These are phyloP conservation scores for Aspergillus quadricinctus DNA, from an alignment of 2,329 filamentous ascomycete genomes.

Conservation along the genomic window DNA sequence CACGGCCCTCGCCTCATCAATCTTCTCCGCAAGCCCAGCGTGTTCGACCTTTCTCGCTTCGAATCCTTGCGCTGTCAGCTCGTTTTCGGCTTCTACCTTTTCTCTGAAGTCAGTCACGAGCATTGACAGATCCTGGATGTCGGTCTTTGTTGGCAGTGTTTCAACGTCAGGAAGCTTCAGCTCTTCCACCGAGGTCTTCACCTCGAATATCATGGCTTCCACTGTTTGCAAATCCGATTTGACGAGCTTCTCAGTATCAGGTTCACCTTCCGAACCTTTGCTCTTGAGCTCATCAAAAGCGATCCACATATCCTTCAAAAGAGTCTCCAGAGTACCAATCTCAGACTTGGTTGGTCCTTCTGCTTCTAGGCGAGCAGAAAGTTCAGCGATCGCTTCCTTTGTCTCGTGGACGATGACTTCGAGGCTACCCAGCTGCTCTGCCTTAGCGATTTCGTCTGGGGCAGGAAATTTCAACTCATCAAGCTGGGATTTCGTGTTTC, in stretches of 20 bases:
- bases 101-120: slow-evolving; percentile 65
- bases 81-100: slow-evolving; percentile 62
- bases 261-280: slow-evolving; percentile 43
- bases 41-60: slow-evolving; percentile 83
- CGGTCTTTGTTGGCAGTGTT: slow-evolving; percentile 68
- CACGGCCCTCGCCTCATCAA: slow-evolving; percentile 72
- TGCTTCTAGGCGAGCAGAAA: slow-evolving; percentile 63
- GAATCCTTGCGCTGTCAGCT: slow-evolving; percentile 71
- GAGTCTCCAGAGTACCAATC: slow-evolving; percentile 67
- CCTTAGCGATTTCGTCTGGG: slow-evolving; percentile 61
- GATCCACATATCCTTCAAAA: slow-evolving; percentile 72
- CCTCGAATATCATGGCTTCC: slow-evolving; percentile 75
- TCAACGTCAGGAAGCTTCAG: slow-evolving; percentile 68
- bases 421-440: slow-evolving; percentile 56
- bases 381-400: slow-evolving; percentile 64
- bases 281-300: slow-evolving; percentile 67
- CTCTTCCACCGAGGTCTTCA: slow-evolving; percentile 73
- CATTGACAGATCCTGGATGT: slow-evolving; percentile 66
- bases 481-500: slow-evolving; percentile 81
- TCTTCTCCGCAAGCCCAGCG: slow-evolving; percentile 69
- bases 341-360: slow-evolving; percentile 73
- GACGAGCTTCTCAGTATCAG: slow-evolving; percentile 59
- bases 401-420: slow-evolving; percentile 71
- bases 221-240: slow-evolving; percentile 81
- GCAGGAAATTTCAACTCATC: slow-evolving; percentile 69